Base-by-base conservation (phyloP, 768 basidiomycete species). In the Mycena metata region DNA sequence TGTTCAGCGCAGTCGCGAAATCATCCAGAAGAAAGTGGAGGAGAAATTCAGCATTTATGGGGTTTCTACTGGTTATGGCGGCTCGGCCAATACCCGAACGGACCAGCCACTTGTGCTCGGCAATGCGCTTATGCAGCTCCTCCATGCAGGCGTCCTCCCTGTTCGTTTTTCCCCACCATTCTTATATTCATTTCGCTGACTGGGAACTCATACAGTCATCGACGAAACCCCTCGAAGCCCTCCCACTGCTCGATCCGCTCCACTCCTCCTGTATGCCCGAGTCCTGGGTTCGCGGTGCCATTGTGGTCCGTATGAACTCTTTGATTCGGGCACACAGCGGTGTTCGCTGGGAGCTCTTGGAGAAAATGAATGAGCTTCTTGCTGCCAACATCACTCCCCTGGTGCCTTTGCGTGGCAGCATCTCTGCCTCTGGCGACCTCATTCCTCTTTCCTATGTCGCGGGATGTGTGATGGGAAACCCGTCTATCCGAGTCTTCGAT, bases 291-390 rank as follows among this genome's bases (percentile, higher is more conserved):
- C 90, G 95, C 60, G 95, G 91, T 15, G 93, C 95, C 1, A 94
- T 96, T 74, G 80, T 95, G 12, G 85, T 96, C 72, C 92, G 95
- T 71, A 91, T 94, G 85, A 96, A 96, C 79, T 95, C 93, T 5
- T 88, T 96, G 47, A 89, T 95, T 60, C 90, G 95, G 8, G 95
- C 94, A 0, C 95, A 96, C 79, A 95, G 93, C 23, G 95, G 92
- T 39, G 89, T 96, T 15, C 87, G 94, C 42, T 90, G 90, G 86
- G 89, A 91, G 67, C 86, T 96, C 56, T 87, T 96, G 65, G 85
- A 93, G 77, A 89, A 90, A 74, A 94, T 96, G 89, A 86, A 85
- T 67, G 84, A 87, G 21, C 84, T 95, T 47, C 86, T 96, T 45
- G 80, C 83, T 36, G 88, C 88, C 69, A 89, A 93, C 71, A 86